These are phyloP conservation scores for Arabis hirsuta DNA, from an alignment of 345 rosid species.

Conservation along the genomic window DNA sequence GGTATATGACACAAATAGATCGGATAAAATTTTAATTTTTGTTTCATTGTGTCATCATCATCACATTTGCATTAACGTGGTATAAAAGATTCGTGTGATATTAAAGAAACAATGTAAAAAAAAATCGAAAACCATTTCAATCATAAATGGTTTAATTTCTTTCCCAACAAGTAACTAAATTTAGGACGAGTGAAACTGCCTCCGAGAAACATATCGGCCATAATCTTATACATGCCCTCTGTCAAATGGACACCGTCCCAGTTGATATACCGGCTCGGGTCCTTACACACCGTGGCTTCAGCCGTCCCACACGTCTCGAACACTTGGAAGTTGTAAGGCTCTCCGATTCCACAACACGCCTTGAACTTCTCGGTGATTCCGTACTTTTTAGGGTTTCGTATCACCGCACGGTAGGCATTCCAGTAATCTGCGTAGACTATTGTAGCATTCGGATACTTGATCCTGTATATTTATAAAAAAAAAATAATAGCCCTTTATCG, in stretches of 20 bases:
- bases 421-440: conserved; percentile 80
- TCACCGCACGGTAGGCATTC: conserved; percentile 66
- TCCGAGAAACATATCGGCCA: conserved; percentile 63
- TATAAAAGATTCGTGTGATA: neutral
- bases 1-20: neutral
- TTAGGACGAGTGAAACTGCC: conserved; percentile 69
- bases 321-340: conserved; percentile 65
- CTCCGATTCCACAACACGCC: conserved; percentile 82
- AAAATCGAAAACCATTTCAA: conserved; percentile 1
- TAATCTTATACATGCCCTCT: conserved; percentile 77
- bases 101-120: neutral
- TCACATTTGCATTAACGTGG: neutral
- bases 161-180: conserved; percentile 54
- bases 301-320: conserved; percentile 66
- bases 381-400: conserved; percentile 54
- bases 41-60: neutral
- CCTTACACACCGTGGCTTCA: conserved; percentile 49
- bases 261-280: conserved; percentile 68
- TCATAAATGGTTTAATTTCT: conserved; percentile 43
- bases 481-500: neutral
- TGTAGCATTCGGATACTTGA: conserved; percentile 58
- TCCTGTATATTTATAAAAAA: conserved; percentile 31
- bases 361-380: conserved; percentile 76
- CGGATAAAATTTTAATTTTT: neutral
- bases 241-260: conserved; percentile 99